Conservation (phyloP, 192 early-diverging fungal genomes). For the Coemansia pectinata region DNA sequence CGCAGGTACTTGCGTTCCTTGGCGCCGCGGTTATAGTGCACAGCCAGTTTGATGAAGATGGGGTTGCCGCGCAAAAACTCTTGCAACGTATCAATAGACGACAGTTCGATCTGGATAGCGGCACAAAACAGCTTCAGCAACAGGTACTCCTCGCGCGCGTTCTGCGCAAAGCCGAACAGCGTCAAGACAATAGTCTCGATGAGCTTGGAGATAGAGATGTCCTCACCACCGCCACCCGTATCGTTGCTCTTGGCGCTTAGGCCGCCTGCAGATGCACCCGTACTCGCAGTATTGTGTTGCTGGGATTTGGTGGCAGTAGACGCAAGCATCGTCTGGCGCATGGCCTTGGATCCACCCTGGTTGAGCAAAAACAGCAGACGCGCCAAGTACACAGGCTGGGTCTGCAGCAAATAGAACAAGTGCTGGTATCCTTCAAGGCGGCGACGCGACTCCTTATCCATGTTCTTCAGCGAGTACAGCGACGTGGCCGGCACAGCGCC, state of each 20-base stretch:
- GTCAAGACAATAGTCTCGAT: conserved; percentile 90
- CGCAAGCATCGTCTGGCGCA: conserved; percentile 44
- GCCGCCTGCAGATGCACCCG: not conserved
- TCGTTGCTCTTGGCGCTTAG: conserved; percentile 1
- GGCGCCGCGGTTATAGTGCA: conserved; percentile 93
- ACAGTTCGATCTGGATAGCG: conserved; percentile 87
- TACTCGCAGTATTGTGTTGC: not conserved
- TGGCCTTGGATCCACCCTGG: conserved; percentile 67
- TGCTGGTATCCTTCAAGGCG: conserved; percentile 86
- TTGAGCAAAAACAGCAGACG: conserved; percentile 85
- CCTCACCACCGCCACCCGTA: conserved; percentile 14
- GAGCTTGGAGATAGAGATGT: conserved; percentile 63
- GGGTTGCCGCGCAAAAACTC: conserved; percentile 97
- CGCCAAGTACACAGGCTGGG: conserved; percentile 90
- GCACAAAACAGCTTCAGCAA: conserved; percentile 92
- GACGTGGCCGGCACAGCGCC: conserved; percentile 27
- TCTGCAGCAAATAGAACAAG: conserved; percentile 96
- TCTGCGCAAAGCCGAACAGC: conserved; percentile 96
- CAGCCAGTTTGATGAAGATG: conserved; percentile 94
- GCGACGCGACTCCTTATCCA: conserved; percentile 84
- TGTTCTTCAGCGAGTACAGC: conserved; percentile 68
- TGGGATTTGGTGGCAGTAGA: not conserved
- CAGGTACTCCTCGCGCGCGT: conserved; percentile 93
- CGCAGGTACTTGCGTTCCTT: conserved; percentile 92
- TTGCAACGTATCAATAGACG: conserved; percentile 73